phyloP scores from a whole-genome alignment of 2,329 filamentous ascomycete genomes.

The Claviceps humidiphila region DNA sequence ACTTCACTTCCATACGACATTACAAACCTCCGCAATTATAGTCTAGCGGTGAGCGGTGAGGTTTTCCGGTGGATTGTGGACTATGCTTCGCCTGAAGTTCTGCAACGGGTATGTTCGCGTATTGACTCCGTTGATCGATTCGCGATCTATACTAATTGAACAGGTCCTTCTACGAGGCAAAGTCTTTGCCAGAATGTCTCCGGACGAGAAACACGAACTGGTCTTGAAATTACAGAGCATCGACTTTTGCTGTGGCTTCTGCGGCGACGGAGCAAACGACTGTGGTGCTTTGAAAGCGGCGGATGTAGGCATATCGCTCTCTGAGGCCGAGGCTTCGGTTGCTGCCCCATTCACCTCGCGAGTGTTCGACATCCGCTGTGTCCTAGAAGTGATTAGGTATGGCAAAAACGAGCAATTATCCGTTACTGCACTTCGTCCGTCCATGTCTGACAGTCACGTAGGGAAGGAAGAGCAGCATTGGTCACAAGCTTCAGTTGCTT shows the following conservation, averaged over 20 bases:
- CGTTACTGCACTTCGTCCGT: background rate
- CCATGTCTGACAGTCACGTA: constrained; percentile 18
- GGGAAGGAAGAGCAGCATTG: constrained; percentile 83
- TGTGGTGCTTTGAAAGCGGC: constrained; percentile 94
- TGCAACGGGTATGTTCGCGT: constrained; percentile 45
- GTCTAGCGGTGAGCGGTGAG: constrained; percentile 79
- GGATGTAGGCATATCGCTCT: constrained; percentile 92
- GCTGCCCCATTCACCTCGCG: constrained; percentile 96
- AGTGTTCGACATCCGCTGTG: constrained; percentile 91
- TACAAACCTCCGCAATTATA: constrained; percentile 70
- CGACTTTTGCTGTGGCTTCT: constrained; percentile 91
- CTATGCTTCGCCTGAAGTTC: constrained; percentile 66
- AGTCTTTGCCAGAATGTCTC: constrained; percentile 96
- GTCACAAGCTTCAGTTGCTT: constrained; percentile 99
- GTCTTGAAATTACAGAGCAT: constrained; percentile 95
- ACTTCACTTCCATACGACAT: constrained; percentile 77
- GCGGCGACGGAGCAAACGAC: constrained; percentile 93
- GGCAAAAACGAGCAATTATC: constrained; percentile 6
- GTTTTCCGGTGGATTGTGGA: constrained; percentile 96
- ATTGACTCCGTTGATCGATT: background rate
- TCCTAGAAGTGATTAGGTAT: constrained; percentile 77
- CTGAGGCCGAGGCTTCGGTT: constrained; percentile 92
- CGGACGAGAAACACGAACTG: constrained; percentile 94
- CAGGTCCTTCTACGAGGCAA: constrained; percentile 84
- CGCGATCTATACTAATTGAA: background rate